These are phyloP conservation scores for Neovahlkampfia damariscottae DNA, from an alignment of 78 protist genomes.

Conservation along the genomic window DNA sequence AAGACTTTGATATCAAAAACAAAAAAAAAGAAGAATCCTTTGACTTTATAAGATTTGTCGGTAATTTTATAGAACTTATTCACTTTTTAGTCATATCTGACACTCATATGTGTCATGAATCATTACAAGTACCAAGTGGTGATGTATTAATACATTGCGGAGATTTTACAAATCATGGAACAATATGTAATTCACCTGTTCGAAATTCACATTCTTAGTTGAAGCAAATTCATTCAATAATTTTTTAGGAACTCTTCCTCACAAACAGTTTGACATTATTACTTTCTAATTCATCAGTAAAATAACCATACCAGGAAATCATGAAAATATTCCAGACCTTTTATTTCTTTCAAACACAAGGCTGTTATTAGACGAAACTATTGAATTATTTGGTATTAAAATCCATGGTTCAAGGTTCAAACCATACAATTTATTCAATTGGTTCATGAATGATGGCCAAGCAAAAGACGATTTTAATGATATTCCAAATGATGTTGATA, in stretches of 20 bases:
- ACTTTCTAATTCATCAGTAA: no score
- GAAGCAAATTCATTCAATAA: no score
- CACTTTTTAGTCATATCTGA: background rate
- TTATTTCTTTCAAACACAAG: background rate
- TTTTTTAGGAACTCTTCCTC: background rate
- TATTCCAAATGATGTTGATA: background rate
- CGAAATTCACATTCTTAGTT: no score
- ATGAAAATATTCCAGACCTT: background rate
- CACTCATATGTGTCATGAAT: background rate
- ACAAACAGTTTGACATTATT: background rate
- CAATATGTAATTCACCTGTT: background rate
- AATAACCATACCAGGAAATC: background rate
- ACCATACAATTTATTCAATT: background rate
- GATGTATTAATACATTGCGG: background rate
- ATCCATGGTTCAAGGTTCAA: background rate
- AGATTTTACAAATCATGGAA: background rate
- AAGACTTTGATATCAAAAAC: no score
- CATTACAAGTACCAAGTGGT: background rate
- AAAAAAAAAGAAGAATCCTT: no score
- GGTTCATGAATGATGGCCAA: background rate
- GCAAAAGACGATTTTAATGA: background rate
- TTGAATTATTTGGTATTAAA: background rate
- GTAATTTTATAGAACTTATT: background rate
- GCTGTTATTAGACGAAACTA: background rate
- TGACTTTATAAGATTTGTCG: background rate